Evolutionary conservation across 176 grass and related monocot genomes (phyloP).

Genomic region (Zoysia japonica): DNA sequence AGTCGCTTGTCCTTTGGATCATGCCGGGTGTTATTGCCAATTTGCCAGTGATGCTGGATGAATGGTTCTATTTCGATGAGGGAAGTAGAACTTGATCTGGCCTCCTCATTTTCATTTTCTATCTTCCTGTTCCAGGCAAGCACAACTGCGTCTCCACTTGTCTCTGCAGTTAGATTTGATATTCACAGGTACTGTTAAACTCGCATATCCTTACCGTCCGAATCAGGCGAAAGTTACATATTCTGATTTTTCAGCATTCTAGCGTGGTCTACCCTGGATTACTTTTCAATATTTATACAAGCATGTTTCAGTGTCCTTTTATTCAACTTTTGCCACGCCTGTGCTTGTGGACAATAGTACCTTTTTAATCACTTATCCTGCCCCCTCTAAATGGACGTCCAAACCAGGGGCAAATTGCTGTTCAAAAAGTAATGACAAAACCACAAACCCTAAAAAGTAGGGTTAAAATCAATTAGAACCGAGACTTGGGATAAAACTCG

Average conservation of each 20-base stretch:
- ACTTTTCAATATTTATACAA: background rate
- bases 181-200: background rate
- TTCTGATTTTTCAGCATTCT: background rate
- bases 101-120: background rate
- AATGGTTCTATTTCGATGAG: background rate
- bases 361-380: background rate
- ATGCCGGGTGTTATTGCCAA: background rate
- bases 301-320: background rate
- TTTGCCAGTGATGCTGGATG: background rate
- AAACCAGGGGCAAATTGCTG: background rate
- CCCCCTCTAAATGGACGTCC: background rate
- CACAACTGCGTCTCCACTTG: background rate
- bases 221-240: background rate
- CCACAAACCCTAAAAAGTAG: background rate
- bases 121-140: background rate
- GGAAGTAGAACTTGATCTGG: background rate
- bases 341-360: background rate
- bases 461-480: background rate
- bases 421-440: background rate
- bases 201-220: background rate
- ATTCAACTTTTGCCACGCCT: background rate
- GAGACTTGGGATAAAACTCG: background rate
- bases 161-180: background rate
- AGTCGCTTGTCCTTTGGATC: background rate
- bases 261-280: background rate